These are phyloP conservation scores for Colletotrichum sp. DNA, from an alignment of 2,329 filamentous ascomycete species.

Conservation along the genomic window DNA sequence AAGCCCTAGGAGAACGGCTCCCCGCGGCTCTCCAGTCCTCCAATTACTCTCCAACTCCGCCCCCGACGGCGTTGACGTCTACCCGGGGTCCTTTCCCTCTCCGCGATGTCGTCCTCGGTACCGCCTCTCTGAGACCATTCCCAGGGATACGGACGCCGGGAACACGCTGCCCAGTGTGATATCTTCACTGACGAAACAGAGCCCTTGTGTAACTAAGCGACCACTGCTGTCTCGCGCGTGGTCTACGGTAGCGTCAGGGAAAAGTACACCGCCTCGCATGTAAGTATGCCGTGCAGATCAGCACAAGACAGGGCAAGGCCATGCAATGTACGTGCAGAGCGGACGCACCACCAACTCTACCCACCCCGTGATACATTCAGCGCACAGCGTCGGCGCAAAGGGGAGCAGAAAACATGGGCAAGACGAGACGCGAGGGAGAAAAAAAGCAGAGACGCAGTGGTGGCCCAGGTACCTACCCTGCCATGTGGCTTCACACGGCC, in stretches of 20 bases:
- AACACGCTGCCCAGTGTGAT: neutral
- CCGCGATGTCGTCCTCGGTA: neutral
- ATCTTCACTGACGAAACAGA: neutral
- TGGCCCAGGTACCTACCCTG: neutral
- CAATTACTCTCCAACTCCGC: neutral
- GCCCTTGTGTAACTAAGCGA: neutral
- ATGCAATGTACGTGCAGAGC: neutral
- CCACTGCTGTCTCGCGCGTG: neutral
- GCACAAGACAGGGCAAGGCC: neutral
- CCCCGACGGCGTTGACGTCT: neutral
- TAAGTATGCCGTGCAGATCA: neutral
- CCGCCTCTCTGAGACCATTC: neutral
- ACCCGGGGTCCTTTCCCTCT: neutral
- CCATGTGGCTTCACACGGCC: slow-evolving; percentile 13
- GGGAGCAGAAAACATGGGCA: neutral
- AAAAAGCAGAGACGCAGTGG: neutral
- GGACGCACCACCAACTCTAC: neutral
- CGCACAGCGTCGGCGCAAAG: neutral
- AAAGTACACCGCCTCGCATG: neutral
- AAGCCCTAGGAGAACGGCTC: neutral
- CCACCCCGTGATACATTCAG: neutral
- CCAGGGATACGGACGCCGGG: neutral
- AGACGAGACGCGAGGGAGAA: neutral
- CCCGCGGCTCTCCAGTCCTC: neutral
- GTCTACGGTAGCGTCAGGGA: neutral